Conservation (phyloP, 352 stramenopile genomes). For the Phytophthora tubulina region DNA sequence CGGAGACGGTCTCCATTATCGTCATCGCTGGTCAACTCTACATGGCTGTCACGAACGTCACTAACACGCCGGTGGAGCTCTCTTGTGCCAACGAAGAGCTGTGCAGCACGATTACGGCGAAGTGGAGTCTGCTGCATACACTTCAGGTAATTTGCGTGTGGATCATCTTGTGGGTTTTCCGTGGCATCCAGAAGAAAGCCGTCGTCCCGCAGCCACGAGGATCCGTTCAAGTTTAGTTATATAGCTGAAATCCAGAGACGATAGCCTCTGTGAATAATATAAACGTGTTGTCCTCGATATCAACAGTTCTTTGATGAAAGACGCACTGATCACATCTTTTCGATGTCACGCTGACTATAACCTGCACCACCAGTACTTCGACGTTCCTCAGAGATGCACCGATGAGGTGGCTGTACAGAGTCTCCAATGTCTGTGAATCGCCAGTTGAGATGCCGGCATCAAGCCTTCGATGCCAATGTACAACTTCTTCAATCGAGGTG, state of each 20-base stretch:
- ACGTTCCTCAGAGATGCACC: too few relatives aligned
- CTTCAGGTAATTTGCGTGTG: slow-evolving; percentile 46
- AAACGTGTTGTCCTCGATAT: background rate
- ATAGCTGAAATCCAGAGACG: background rate
- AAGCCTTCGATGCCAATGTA: too few relatives aligned
- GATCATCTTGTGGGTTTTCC: slow-evolving; percentile 42
- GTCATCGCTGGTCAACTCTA: slow-evolving; percentile 52
- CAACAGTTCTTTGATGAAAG: too few relatives aligned
- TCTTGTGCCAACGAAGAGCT: slow-evolving; percentile 63
- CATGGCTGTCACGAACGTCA: slow-evolving; percentile 42
- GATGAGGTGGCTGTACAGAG: too few relatives aligned
- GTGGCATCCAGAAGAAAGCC: slow-evolving; percentile 41
- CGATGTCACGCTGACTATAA: too few relatives aligned
- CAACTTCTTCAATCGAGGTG: too few relatives aligned
- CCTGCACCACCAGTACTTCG: too few relatives aligned
- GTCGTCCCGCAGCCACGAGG: slow-evolving; percentile 34
- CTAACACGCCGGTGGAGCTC: slow-evolving; percentile 47
- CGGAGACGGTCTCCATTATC: slow-evolving; percentile 35
- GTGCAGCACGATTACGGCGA: slow-evolving; percentile 49
- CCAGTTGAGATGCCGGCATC: too few relatives aligned
- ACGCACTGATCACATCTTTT: too few relatives aligned
- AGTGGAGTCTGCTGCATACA: slow-evolving; percentile 43
- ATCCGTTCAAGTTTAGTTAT: slow-evolving; percentile 12
- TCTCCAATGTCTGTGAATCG: too few relatives aligned
- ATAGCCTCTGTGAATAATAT: background rate